Evolutionary conservation across 2,329 filamentous ascomycete genomes (phyloP).

Genomic region (Aspergillus pseudoglaucus): DNA sequence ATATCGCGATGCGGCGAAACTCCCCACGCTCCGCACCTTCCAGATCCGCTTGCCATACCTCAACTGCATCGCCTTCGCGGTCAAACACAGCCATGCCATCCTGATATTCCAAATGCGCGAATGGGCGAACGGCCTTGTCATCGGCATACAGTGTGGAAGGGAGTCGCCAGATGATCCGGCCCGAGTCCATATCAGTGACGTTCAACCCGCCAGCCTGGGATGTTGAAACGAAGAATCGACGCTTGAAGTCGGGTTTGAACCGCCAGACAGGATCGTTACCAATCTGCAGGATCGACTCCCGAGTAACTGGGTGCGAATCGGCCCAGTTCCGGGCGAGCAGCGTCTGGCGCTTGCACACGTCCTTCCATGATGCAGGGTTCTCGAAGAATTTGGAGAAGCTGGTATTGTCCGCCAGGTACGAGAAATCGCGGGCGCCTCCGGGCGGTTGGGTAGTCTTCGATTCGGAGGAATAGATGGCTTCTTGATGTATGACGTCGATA

Average conservation of each 20-base stretch:
- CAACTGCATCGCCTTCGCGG: conserved; percentile 38
- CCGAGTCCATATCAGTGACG: conserved; percentile 43
- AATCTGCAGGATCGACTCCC: conserved; percentile 37
- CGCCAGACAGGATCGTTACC: conserved; percentile 40
- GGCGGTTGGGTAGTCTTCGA: conserved; percentile 24
- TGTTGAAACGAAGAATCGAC: conserved; percentile 41
- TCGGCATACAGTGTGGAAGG: conserved; percentile 21
- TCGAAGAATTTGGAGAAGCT: conserved; percentile 31
- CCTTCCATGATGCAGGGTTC: conserved; percentile 36
- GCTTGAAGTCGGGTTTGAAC: conserved; percentile 42
- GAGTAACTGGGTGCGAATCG: conserved; percentile 23
- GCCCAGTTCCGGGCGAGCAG: conserved; percentile 37
- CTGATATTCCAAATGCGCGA: conserved; percentile 44
- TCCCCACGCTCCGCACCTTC: conserved; percentile 30
- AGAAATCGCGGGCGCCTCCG: conserved; percentile 22
- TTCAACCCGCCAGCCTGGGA: conserved; percentile 41
- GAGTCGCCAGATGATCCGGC: conserved; percentile 33
- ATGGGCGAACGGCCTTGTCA: conserved; percentile 32
- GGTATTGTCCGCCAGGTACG: conserved; percentile 18
- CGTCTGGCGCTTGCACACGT: conserved; percentile 38
- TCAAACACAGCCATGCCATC: conserved; percentile 43
- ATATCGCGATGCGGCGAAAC: conserved; percentile 35
- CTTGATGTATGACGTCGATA: conserved; percentile 38
- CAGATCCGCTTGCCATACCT: conserved; percentile 39
- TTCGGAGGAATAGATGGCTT: conserved; percentile 34